phyloP scores from a whole-genome alignment of 2,329 filamentous ascomycete genomes.

The Huntiella abstrusa region DNA sequence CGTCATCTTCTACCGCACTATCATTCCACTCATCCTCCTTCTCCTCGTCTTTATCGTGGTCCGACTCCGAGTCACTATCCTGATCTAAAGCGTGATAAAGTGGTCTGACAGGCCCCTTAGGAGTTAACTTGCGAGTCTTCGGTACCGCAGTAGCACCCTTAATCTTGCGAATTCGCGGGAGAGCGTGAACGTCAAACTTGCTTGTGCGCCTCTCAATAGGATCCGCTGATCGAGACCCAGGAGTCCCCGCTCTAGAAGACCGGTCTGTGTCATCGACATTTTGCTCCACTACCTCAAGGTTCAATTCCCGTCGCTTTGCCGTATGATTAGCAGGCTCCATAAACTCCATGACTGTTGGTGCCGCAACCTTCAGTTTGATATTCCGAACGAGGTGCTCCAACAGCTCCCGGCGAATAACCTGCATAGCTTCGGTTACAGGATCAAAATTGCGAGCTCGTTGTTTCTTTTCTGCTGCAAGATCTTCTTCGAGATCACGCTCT shows the following conservation, averaged over 20 bases:
- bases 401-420: conserved; percentile 62
- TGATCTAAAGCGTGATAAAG: conserved; percentile 43
- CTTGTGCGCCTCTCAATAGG: conserved; percentile 41
- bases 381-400: conserved; percentile 75
- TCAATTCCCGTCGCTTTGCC: conserved; percentile 61
- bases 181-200: conserved; percentile 34
- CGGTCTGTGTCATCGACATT: conserved; percentile 27
- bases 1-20: conserved; percentile 39
- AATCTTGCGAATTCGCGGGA: conserved; percentile 58
- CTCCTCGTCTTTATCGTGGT: conserved; percentile 56
- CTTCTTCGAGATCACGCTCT: conserved; percentile 56
- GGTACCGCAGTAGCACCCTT: conserved; percentile 22
- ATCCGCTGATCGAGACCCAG: conserved; percentile 38
- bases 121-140: conserved; percentile 30
- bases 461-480: conserved; percentile 77
- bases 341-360: conserved; percentile 59
- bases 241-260: conserved; percentile 43
- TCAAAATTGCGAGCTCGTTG: conserved; percentile 76
- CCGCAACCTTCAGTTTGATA: conserved; percentile 72
- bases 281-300: conserved; percentile 39
- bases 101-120: conserved; percentile 49
- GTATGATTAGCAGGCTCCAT: conserved; percentile 67
- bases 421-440: conserved; percentile 68
- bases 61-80: conserved; percentile 54
- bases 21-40: conserved; percentile 31